A percentile compares a stretch with the other conserved stretches of the same genome.
Evolutionary conservation across 2,329 filamentous ascomycete species (phyloP).

Genomic region (Cladophialophora chaetospira): DNA sequence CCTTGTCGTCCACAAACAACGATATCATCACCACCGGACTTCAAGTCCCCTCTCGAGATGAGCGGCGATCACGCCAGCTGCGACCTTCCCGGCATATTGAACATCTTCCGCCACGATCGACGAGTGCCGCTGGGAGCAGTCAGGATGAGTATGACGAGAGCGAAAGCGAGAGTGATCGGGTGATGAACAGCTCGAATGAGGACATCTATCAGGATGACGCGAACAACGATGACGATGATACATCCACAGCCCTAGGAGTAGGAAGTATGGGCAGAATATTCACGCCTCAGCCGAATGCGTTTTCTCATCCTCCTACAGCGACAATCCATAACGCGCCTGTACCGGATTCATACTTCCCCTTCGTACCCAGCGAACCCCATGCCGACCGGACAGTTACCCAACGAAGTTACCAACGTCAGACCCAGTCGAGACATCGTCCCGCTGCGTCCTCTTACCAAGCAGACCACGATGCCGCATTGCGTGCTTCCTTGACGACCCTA

Average conservation of each 20-base stretch:
- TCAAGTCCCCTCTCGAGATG: constrained; percentile 65
- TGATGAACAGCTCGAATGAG: constrained; percentile 66
- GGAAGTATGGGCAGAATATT: constrained; percentile 60
- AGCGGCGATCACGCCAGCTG: constrained; percentile 62
- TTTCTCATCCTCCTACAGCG: constrained; percentile 77
- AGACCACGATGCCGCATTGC: constrained; percentile 89
- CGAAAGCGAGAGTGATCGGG: constrained; percentile 81
- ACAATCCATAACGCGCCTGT: constrained; percentile 54
- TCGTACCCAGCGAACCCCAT: constrained; percentile 8
- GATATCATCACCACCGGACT: constrained; percentile 91
- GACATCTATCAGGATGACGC: constrained; percentile 45
- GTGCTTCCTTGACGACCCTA: constrained; percentile 90
- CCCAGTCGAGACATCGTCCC: constrained; percentile 36
- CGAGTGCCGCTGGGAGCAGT: constrained; percentile 64
- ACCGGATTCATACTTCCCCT: constrained; percentile 50
- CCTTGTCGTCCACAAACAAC: constrained; percentile 72
- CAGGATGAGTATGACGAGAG: constrained; percentile 95
- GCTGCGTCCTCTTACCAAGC: constrained; percentile 69
- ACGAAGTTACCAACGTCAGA: constrained; percentile 32
- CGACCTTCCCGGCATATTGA: constrained; percentile 36
- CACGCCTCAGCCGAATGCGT: constrained; percentile 87
- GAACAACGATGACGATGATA: constrained; percentile 70
- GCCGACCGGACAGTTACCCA: constrained; percentile 29
- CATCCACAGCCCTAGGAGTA: constrained; percentile 77
- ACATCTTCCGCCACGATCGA: constrained; percentile 44